Evolutionary conservation across 2,329 filamentous ascomycete species (phyloP).

Genomic region (Hymenoscyphus scutula): DNA sequence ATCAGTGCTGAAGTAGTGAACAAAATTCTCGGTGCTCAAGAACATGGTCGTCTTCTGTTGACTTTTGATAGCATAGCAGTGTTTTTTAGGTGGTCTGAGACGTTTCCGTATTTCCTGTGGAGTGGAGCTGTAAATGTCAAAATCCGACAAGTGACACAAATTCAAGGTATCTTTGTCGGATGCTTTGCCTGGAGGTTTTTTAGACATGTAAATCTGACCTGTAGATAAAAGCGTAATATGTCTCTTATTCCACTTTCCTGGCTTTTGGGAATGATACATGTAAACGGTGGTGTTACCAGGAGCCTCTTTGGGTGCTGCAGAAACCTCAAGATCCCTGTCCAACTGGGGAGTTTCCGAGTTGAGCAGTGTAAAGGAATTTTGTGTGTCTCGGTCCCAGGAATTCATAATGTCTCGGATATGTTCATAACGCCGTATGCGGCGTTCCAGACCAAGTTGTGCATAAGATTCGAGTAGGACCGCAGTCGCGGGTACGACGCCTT

Average conservation of each 20-base stretch:
- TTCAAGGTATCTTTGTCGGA: slow-evolving; percentile 65
- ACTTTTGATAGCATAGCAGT: slow-evolving; percentile 86
- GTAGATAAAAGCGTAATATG: slow-evolving; percentile 70
- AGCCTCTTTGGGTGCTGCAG: slow-evolving; percentile 60
- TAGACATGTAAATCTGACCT: slow-evolving; percentile 70
- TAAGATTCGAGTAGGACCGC: slow-evolving; percentile 80
- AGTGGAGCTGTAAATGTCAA: slow-evolving; percentile 83
- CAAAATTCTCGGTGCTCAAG: slow-evolving; percentile 76
- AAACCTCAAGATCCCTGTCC: slow-evolving; percentile 61
- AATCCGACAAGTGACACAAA: slow-evolving; percentile 85
- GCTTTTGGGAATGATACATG: slow-evolving; percentile 76
- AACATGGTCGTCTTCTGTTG: slow-evolving; percentile 88
- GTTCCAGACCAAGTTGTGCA: slow-evolving; percentile 71
- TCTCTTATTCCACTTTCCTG: slow-evolving; percentile 86
- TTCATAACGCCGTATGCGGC: slow-evolving; percentile 82
- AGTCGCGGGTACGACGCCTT: slow-evolving; percentile 60
- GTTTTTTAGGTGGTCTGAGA: slow-evolving; percentile 79
- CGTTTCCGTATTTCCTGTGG: slow-evolving; percentile 64
- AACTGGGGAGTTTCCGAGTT: slow-evolving; percentile 55
- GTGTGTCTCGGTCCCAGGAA: slow-evolving; percentile 81
- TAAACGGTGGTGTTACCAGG: slow-evolving; percentile 67
- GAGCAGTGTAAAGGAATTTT: slow-evolving; percentile 71
- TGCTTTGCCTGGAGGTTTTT: slow-evolving; percentile 60
- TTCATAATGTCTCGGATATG: slow-evolving; percentile 84
- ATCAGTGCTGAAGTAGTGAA: slow-evolving; percentile 87